Conservation (phyloP, 805 yeast genomes). For the Hanseniaspora meyeri region DNA sequence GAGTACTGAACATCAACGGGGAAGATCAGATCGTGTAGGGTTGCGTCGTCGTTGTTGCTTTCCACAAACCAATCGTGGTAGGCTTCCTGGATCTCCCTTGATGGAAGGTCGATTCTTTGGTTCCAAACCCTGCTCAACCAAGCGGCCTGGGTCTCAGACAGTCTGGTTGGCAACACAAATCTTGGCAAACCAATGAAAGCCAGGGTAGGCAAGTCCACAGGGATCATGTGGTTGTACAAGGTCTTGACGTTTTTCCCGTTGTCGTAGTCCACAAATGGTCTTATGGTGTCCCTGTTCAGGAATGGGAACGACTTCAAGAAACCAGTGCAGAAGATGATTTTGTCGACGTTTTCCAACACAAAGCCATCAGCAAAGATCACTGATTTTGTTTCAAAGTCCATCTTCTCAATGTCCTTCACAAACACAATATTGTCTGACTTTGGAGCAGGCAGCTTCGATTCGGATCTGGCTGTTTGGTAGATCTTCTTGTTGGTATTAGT, state of each 20-base stretch:
- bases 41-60: slow-evolving; percentile 29
- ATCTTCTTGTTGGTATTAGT: slow-evolving; percentile 30
- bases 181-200: slow-evolving; percentile 50
- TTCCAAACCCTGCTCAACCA: slow-evolving; percentile 51
- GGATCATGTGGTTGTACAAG: slow-evolving; percentile 47
- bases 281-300: slow-evolving; percentile 26
- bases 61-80: slow-evolving; percentile 32
- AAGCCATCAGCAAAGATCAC: slow-evolving; percentile 41
- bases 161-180: slow-evolving; percentile 47
- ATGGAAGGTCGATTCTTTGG: slow-evolving; percentile 42
- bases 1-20: slow-evolving; percentile 53
- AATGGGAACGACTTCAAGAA: slow-evolving; percentile 57
- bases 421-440: slow-evolving; percentile 31
- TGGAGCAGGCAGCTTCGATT: slow-evolving; percentile 33
- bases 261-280: slow-evolving; percentile 27
- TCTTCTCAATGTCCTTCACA: slow-evolving; percentile 33
- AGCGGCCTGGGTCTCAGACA: slow-evolving; percentile 49
- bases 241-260: slow-evolving; percentile 39
- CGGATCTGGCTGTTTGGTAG: slow-evolving; percentile 40
- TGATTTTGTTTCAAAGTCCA: slow-evolving; percentile 30
- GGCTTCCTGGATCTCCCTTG: slow-evolving; percentile 33
- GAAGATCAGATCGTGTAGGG: slow-evolving; percentile 40
- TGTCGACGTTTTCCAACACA: slow-evolving; percentile 37
- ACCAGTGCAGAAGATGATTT: slow-evolving; percentile 62
- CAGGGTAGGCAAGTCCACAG: slow-evolving; percentile 46